phyloP scores from a whole-genome alignment of 2,329 filamentous ascomycete species.

The Beauveria pseudobassiana region DNA sequence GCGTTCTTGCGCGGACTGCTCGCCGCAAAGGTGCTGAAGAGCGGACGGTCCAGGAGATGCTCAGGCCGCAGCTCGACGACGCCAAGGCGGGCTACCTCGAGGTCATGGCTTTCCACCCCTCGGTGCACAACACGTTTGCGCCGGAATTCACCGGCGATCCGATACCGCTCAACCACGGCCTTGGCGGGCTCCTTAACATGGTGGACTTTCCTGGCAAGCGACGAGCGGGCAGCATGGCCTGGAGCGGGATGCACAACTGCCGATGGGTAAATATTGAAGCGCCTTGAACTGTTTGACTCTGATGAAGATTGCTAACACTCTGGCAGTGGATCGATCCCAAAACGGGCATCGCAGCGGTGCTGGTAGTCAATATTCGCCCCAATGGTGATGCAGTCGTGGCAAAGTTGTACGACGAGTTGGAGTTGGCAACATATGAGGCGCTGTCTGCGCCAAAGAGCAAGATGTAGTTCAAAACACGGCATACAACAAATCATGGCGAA shows the following conservation, averaged over 20 bases:
- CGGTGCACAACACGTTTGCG: slow-evolving; percentile 21
- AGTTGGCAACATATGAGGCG: slow-evolving; percentile 29
- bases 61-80: slow-evolving; percentile 27
- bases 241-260: slow-evolving; percentile 36
- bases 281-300: not conserved
- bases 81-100: slow-evolving; percentile 17
- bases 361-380: slow-evolving; percentile 32
- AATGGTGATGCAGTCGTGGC: slow-evolving; percentile 29
- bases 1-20: slow-evolving; percentile 21
- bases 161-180: slow-evolving; percentile 28
- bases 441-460: not conserved
- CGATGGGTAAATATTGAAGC: slow-evolving; percentile 31
- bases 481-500: not conserved
- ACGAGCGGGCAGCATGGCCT: slow-evolving; percentile 34
- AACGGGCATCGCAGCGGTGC: slow-evolving; percentile 31
- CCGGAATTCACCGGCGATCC: slow-evolving; percentile 28
- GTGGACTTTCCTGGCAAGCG: slow-evolving; percentile 33
- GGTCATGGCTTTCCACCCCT: slow-evolving; percentile 14
- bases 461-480: not conserved
- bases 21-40: slow-evolving; percentile 15
- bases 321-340: slow-evolving; percentile 30
- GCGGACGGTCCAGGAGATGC: slow-evolving; percentile 20
- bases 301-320: not conserved
- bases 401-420: slow-evolving; percentile 31
- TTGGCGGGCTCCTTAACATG: slow-evolving; percentile 33